A percentile compares a stretch with the other conserved stretches of the same genome.
These are phyloP conservation scores for Ceratobasidium sp. DNA, from an alignment of 1,284 basidiomycete species.

Conservation along the genomic window DNA sequence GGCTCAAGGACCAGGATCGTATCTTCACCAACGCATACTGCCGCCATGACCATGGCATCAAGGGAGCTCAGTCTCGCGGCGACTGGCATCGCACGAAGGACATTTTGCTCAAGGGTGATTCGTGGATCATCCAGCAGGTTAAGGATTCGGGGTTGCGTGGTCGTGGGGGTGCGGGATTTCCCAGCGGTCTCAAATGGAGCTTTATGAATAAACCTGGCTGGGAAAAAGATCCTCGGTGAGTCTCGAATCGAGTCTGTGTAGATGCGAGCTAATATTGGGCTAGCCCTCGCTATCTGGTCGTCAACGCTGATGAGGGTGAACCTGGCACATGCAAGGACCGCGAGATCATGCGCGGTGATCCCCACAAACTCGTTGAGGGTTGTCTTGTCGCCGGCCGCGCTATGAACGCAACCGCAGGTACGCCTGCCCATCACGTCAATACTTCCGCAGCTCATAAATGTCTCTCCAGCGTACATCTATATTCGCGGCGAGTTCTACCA, in stretches of 20 bases:
- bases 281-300: conserved; percentile 93
- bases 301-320: conserved; percentile 99
- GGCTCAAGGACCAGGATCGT: conserved; percentile 92
- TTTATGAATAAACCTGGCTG: conserved; percentile 99
- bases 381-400: conserved; percentile 97
- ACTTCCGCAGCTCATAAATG: conserved; percentile 1
- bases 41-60: conserved; percentile 86
- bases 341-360: conserved; percentile 97
- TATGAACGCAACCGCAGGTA: conserved; percentile 92
- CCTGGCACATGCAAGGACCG: conserved; percentile 99
- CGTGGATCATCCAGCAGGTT: conserved; percentile 96
- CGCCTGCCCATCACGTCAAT: conserved; percentile 42
- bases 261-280: neutral
- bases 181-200: conserved; percentile 97
- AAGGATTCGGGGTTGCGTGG: conserved; percentile 97
- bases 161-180: conserved; percentile 97
- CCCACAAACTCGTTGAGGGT: conserved; percentile 97
- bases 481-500: conserved; percentile 98
- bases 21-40: conserved; percentile 91
- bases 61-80: conserved; percentile 91
- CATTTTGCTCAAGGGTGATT: conserved; percentile 92
- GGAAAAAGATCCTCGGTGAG: conserved; percentile 90
- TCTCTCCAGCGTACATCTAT: conserved; percentile 87
- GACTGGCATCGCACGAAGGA: conserved; percentile 99
- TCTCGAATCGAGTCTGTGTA: conserved; percentile 8